phyloP scores from a whole-genome alignment of 2,329 filamentous ascomycete genomes.

The Balansia obtecta region DNA sequence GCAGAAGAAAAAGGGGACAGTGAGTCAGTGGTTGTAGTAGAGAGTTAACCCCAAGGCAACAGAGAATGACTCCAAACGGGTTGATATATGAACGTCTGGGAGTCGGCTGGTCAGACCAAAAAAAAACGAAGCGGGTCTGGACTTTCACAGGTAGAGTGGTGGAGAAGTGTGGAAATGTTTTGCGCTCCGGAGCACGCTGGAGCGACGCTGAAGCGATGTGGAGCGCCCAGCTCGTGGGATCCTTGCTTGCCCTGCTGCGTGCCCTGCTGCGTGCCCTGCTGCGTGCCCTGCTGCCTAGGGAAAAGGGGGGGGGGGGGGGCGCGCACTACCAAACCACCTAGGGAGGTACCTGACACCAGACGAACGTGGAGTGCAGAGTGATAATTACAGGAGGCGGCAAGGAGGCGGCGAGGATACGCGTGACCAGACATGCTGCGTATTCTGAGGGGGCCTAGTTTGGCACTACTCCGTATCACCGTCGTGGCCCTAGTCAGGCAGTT shows the following conservation, averaged over 20 bases:
- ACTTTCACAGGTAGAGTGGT: neutral
- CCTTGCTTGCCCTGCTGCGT: neutral
- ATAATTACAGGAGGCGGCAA: no score
- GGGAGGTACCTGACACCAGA: no score
- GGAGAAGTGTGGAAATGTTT: neutral
- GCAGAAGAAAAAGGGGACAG: neutral
- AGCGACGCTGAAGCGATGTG: no score
- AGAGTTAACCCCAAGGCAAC: neutral
- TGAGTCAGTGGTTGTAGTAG: neutral
- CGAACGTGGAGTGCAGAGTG: no score
- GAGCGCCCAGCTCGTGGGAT: no score
- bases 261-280: no score
- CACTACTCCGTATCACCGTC: no score
- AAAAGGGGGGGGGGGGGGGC: neutral
- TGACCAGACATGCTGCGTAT: no score
- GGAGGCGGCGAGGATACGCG: no score
- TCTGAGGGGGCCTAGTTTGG: neutral
- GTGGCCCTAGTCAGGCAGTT: neutral
- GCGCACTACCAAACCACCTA: neutral
- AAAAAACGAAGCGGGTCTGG: slow-evolving; percentile 1
- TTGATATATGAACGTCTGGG: neutral
- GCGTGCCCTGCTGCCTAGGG: no score
- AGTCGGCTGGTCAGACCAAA: neutral
- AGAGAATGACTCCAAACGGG: neutral
- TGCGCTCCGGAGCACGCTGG: neutral